Conservation (phyloP, 208 protist species). For the Trypanosoma melophagium region DNA sequence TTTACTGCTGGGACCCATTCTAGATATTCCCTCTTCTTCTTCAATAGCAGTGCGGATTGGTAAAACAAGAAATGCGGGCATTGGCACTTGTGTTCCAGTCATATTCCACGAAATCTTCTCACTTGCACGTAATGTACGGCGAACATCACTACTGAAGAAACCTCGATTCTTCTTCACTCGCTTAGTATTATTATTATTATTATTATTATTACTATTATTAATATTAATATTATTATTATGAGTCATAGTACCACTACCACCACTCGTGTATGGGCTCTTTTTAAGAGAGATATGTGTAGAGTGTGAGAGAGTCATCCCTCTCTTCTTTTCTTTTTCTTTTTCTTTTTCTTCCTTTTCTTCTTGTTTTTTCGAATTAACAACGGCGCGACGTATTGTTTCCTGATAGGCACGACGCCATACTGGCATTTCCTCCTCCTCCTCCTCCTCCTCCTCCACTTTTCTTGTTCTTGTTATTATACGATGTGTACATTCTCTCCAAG, state of each 20-base stretch:
- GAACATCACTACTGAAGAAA: background rate
- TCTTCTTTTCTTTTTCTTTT: too few relatives aligned
- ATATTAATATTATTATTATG: background rate
- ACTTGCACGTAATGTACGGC: too few relatives aligned
- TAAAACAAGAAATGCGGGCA: slow-evolving; percentile 16
- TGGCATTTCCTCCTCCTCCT: slow-evolving; percentile 3
- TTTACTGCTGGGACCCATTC: too few relatives aligned
- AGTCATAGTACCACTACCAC: background rate
- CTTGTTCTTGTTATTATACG: background rate
- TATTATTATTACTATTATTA: background rate
- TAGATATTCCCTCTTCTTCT: too few relatives aligned
- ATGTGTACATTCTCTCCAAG: background rate
- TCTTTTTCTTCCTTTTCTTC: too few relatives aligned
- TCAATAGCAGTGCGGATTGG: slow-evolving; percentile 13
- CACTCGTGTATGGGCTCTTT: too few relatives aligned
- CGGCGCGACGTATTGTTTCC: slow-evolving; percentile 18
- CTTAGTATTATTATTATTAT: background rate
- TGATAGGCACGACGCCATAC: slow-evolving; percentile 20
- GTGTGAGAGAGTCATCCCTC: too few relatives aligned
- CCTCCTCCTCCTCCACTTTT: background rate
- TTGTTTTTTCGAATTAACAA: background rate
- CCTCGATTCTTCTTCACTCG: background rate
- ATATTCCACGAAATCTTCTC: background rate
- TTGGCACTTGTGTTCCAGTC: background rate
- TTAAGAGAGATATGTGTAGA: too few relatives aligned